Base-by-base conservation (phyloP, 1,284 basidiomycete genomes). In the Vanrija humicola region DNA sequence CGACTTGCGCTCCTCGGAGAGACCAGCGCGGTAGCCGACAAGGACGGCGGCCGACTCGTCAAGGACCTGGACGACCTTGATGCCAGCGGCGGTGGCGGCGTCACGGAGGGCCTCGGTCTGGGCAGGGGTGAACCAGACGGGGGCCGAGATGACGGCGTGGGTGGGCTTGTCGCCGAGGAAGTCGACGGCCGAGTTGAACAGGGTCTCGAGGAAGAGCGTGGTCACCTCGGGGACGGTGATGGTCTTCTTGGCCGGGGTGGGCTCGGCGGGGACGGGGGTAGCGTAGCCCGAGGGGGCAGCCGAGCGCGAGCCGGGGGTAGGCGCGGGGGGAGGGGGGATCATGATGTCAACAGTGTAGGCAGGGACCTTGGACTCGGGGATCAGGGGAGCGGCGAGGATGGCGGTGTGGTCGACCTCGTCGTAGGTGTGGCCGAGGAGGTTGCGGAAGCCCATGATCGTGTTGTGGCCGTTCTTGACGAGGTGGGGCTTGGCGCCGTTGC, bases 401-500 rank as follows among this genome's bases (percentile, higher is more conserved):
- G 75, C 72, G 43, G 74, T 77, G 67, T 77, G 75, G 64, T 77
- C 75, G 16, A 77, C 75, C 61, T 77, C 74, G 58, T 75, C 74
- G 55, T 44, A 63, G 87, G 85, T 91, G 81, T 91, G 91, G 50
- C 96, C 95, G 40, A 98, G 82, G 10, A 98, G 80, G 76, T 97
- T 93, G 48, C 94, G 83, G 82, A 98, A 98, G 10, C 88, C 88
- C 49, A 86, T 87, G 69, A 98, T 94, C 38, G 94, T 96, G 77
- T 98, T 98, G 72, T 87, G 82, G 5, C 89, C 82, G 76, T 98
- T 98, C 78, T 97, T 94, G 28, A 98, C 88, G 47, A 98, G 87
- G 73, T 98, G 95, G 10, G 86, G 88, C 69, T 88, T 91, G 49
- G 95, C 95, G 73, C 94, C 90, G 78, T 92, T 96, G 65, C 95